These are phyloP conservation scores for Solanum appendiculatum DNA, from an alignment of 257 asterid species.

Conservation along the genomic window DNA sequence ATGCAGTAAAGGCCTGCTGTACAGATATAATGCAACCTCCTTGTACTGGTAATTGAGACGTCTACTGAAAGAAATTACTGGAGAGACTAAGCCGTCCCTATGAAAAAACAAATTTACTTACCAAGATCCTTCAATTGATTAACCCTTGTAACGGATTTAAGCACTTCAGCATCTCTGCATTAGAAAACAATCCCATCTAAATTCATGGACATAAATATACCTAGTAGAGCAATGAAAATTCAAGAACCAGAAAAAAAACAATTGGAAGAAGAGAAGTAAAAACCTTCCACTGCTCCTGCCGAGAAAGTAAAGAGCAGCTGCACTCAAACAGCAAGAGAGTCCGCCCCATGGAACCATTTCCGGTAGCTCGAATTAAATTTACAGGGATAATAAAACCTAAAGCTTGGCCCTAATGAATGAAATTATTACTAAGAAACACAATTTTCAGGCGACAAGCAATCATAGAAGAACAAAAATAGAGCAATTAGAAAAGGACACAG, in stretches of 20 bases:
- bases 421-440: not conserved
- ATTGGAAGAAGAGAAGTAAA: not conserved
- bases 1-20: not conserved
- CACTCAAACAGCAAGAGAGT: constrained; percentile 83
- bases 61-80: not conserved
- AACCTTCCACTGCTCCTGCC: constrained; percentile 97
- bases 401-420: not conserved
- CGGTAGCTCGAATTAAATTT: not conserved
- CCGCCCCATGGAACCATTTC: constrained; percentile 88
- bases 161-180: constrained; percentile 69
- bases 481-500: not conserved
- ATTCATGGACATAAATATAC: not conserved
- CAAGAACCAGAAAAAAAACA: not conserved
- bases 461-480: not conserved
- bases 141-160: constrained; percentile 83
- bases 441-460: not conserved
- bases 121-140: constrained; percentile 91
- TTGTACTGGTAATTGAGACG: not conserved
- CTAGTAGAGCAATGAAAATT: not conserved
- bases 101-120: constrained; percentile 8
- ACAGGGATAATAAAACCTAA: not conserved
- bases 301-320: constrained; percentile 92
- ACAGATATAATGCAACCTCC: not conserved
- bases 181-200: not conserved
- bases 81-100: not conserved